Percentiles rank a stretch among this genome's conserved stretches.
Conservation (phyloP, 371 early-diverging fungal genomes). For the Mucor lusitanicus region DNA sequence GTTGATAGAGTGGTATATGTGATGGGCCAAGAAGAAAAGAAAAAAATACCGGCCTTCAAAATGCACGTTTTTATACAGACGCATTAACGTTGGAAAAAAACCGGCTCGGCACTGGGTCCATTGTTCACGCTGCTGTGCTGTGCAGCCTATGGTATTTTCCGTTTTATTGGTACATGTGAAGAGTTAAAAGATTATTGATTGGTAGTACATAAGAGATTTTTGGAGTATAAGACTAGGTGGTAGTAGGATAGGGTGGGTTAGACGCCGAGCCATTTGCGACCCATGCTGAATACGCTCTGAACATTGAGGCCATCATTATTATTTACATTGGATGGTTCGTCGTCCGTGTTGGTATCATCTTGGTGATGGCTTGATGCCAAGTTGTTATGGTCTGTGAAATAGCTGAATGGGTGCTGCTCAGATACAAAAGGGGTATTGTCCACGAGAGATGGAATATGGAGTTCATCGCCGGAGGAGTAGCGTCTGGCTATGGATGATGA, state of each 20-base stretch:
- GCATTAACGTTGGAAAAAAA: neutral
- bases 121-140: too few species aligned
- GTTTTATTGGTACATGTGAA: neutral
- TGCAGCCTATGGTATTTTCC: neutral
- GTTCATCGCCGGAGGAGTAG: slow-evolving; percentile 24
- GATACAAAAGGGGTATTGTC: slow-evolving; percentile 39
- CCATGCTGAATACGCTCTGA: neutral
- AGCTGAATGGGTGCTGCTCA: slow-evolving; percentile 44
- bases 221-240: neutral
- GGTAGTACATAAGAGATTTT: neutral
- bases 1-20: neutral
- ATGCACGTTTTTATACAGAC: neutral
- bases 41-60: neutral
- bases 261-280: neutral
- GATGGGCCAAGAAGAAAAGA: neutral
- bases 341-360: slow-evolving; percentile 1
- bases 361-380: neutral
- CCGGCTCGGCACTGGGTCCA: neutral
- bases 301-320: neutral
- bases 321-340: neutral
- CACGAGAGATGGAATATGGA: slow-evolving; percentile 22
- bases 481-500: slow-evolving; percentile 17
- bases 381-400: slow-evolving; percentile 22
- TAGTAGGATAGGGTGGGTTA: neutral
- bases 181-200: neutral